Percentiles rank a stretch among this genome's conserved stretches.
Conservation (phyloP, 371 early-diverging fungal genomes). For the Mortierella sp. region DNA sequence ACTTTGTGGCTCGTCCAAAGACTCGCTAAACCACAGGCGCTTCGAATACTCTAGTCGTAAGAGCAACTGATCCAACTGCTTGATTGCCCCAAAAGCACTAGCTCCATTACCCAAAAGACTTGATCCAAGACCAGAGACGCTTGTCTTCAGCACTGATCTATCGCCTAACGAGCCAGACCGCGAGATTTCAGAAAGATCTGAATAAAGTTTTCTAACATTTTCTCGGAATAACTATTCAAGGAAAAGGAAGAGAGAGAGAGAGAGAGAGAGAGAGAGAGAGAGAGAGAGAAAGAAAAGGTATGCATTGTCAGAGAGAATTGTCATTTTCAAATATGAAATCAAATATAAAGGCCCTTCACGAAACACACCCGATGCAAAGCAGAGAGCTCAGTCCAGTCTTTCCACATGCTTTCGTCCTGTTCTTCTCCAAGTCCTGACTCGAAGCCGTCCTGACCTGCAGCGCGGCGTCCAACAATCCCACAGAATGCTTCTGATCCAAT, state of each 20-base stretch:
- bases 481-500: slow-evolving; percentile 21
- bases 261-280: too few relatives aligned
- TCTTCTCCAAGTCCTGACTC: slow-evolving; percentile 28
- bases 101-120: slow-evolving; percentile 39
- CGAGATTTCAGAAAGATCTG: slow-evolving; percentile 60
- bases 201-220: slow-evolving; percentile 66
- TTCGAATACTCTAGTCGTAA: slow-evolving; percentile 79
- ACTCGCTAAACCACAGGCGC: slow-evolving; percentile 27
- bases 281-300: slow-evolving; percentile 16
- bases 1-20: too few relatives aligned
- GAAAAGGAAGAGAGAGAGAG: not conserved
- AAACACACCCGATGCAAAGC: slow-evolving; percentile 22
- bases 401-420: slow-evolving; percentile 36
- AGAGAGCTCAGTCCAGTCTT: slow-evolving; percentile 44
- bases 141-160: slow-evolving; percentile 29
- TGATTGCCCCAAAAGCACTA: slow-evolving; percentile 57
- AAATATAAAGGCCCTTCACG: not conserved
- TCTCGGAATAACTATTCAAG: slow-evolving; percentile 58
- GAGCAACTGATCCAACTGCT: slow-evolving; percentile 69
- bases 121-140: slow-evolving; percentile 41
- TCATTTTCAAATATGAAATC: not conserved
- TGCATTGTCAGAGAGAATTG: not conserved
- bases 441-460: slow-evolving; percentile 50
- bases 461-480: slow-evolving; percentile 41
- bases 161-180: slow-evolving; percentile 40